A percentile compares a stretch with the other conserved stretches of the same genome.
Conservation (phyloP, 352 stramenopile species). For the Phytopythium cucurbitacearum region DNA sequence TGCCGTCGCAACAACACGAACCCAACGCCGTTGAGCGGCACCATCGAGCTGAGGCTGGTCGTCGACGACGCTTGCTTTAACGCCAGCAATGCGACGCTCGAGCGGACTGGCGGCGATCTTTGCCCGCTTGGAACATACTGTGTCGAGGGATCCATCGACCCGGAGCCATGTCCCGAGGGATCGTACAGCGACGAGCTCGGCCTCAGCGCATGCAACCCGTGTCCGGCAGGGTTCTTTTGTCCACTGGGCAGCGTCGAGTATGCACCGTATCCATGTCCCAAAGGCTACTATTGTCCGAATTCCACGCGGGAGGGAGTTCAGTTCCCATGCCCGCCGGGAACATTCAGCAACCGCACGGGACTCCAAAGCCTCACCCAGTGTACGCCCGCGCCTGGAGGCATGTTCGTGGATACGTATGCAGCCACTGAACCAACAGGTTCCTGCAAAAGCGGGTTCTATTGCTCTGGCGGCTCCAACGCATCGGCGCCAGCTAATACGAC, state of each 20-base stretch:
- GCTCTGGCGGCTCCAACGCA: conserved; percentile 48
- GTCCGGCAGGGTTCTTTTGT: conserved; percentile 43
- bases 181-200: conserved; percentile 28
- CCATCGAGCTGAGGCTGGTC: conserved; percentile 12
- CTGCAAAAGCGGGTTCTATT: conserved; percentile 87
- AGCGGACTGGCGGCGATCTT: conserved; percentile 23
- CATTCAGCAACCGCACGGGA: conserved; percentile 56
- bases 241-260: conserved; percentile 38
- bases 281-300: conserved; percentile 79
- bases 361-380: conserved; percentile 51
- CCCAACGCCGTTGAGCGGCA: conserved; percentile 28
- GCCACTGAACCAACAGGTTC: conserved; percentile 36
- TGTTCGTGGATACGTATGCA: conserved; percentile 50
- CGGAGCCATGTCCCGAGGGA: conserved; percentile 35
- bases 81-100: background rate
- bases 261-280: conserved; percentile 49
- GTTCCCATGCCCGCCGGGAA: conserved; percentile 75
- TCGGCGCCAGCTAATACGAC: conserved; percentile 36
- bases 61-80: background rate
- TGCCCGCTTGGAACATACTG: conserved; percentile 59
- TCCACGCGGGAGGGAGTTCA: conserved; percentile 46
- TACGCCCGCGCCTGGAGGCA: conserved; percentile 57
- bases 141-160: conserved; percentile 23
- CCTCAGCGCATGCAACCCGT: conserved; percentile 23
- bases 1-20: conserved; percentile 51